These are phyloP conservation scores for Aspergillus uvarum DNA, from an alignment of 2,329 filamentous ascomycete species.

Conservation along the genomic window DNA sequence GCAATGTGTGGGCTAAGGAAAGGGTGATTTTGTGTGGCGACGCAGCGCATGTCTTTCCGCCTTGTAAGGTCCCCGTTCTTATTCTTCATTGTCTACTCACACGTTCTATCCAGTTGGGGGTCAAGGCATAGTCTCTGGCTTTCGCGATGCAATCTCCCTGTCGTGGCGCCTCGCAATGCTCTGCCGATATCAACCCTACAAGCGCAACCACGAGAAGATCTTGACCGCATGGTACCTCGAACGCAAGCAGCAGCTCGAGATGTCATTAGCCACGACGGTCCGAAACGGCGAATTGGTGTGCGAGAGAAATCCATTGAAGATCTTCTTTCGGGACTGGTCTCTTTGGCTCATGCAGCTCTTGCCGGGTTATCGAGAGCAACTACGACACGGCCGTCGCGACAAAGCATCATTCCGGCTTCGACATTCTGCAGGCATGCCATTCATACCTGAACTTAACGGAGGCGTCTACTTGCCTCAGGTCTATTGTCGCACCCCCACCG, in stretches of 20 bases:
- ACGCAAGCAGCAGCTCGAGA: slow-evolving; percentile 40
- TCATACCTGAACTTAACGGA: slow-evolving; percentile 31
- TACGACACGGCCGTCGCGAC: slow-evolving; percentile 32
- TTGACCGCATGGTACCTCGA: slow-evolving; percentile 37
- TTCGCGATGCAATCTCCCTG: slow-evolving; percentile 40
- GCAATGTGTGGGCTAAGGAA: slow-evolving; percentile 48
- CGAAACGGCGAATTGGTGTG: slow-evolving; percentile 36
- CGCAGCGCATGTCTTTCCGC: slow-evolving; percentile 55
- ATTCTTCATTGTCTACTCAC: slow-evolving; percentile 1
- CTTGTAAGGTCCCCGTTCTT: slow-evolving; percentile 33
- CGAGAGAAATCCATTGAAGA: slow-evolving; percentile 30
- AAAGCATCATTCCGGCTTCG: slow-evolving; percentile 34
- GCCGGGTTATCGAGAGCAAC: slow-evolving; percentile 29
- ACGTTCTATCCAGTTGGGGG: slow-evolving; percentile 34
- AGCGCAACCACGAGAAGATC: slow-evolving; percentile 22
- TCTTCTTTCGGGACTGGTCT: slow-evolving; percentile 33
- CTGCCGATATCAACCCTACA: slow-evolving; percentile 15
- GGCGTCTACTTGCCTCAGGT: slow-evolving; percentile 37
- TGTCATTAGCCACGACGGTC: slow-evolving; percentile 36
- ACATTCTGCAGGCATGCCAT: slow-evolving; percentile 31
- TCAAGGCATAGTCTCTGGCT: slow-evolving; percentile 44
- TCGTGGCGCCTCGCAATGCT: slow-evolving; percentile 40
- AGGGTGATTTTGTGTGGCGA: slow-evolving; percentile 50
- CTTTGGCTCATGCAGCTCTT: slow-evolving; percentile 36
- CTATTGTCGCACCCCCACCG: slow-evolving; percentile 24